Percentiles rank a stretch among this genome's conserved stretches.
These are phyloP conservation scores for Porcisia deanei DNA, from an alignment of 208 protist species.

Conservation along the genomic window DNA sequence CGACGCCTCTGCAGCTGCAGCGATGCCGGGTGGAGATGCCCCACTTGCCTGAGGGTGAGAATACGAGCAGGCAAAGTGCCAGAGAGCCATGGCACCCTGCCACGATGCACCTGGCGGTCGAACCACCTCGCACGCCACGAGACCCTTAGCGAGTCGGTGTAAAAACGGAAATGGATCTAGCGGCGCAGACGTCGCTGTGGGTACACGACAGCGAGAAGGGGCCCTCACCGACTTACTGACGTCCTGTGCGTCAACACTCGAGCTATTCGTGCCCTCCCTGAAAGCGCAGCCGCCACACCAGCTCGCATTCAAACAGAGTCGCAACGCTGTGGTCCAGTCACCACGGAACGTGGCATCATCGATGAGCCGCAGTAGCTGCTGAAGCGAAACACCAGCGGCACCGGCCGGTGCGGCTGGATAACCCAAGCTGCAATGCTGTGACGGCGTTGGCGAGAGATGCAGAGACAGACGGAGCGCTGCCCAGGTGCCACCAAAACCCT, in stretches of 20 bases:
- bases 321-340: conserved; percentile 58
- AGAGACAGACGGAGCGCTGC: background rate
- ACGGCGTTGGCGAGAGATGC: background rate
- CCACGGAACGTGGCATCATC: conserved; percentile 43
- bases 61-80: conserved; percentile 4
- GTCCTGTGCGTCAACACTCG: background rate
- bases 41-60: background rate
- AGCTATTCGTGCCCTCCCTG: background rate
- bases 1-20: background rate
- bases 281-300: background rate
- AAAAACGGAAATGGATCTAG: conserved; percentile 14
- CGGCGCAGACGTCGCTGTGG: background rate
- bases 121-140: conserved; percentile 36
- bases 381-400: background rate
- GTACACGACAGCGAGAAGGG: background rate
- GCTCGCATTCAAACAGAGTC: conserved; percentile 12
- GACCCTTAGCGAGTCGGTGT: conserved; percentile 43
- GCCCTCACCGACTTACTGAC: background rate
- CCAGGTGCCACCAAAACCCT: conserved; percentile 2
- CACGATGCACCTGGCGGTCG: conserved; percentile 14
- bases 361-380: conserved; percentile 20
- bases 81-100: conserved; percentile 36
- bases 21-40: background rate
- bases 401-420: background rate
- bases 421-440: background rate